phyloP scores from a whole-genome alignment of 1,284 basidiomycete genomes.

The Marasmius tenuissimus region DNA sequence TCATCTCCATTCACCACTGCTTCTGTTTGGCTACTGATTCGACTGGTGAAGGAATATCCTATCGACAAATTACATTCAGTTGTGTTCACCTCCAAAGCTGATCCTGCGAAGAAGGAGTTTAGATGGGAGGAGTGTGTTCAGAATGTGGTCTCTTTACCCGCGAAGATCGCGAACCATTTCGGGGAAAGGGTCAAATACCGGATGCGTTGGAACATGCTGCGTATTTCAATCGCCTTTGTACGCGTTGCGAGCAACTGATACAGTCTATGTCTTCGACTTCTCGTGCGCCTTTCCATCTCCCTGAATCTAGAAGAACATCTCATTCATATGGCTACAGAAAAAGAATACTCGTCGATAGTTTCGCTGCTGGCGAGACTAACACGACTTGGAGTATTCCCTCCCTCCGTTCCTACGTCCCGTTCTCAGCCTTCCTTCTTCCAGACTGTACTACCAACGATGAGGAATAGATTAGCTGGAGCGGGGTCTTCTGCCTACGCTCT shows the following conservation, averaged over 20 bases:
- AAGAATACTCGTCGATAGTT: constrained; percentile 31
- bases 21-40: constrained; percentile 52
- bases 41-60: constrained; percentile 59
- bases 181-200: constrained; percentile 38
- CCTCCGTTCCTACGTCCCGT: constrained; percentile 40
- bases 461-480: constrained; percentile 34
- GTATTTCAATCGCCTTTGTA: constrained; percentile 54
- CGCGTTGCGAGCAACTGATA: constrained; percentile 55
- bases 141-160: constrained; percentile 58
- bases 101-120: constrained; percentile 30
- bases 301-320: constrained; percentile 25
- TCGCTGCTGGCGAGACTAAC: constrained; percentile 66
- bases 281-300: neutral
- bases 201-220: constrained; percentile 46
- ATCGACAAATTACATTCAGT: constrained; percentile 64
- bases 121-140: constrained; percentile 72
- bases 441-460: constrained; percentile 47
- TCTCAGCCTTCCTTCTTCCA: constrained; percentile 69
- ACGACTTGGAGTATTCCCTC: constrained; percentile 64
- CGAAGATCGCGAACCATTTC: constrained; percentile 66
- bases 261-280: constrained; percentile 25
- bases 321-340: neutral
- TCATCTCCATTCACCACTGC: constrained; percentile 47
- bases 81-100: constrained; percentile 35
- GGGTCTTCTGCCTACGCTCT: constrained; percentile 37